phyloP scores from a whole-genome alignment of 768 basidiomycete species.

The Leccinum fibrillosum region DNA sequence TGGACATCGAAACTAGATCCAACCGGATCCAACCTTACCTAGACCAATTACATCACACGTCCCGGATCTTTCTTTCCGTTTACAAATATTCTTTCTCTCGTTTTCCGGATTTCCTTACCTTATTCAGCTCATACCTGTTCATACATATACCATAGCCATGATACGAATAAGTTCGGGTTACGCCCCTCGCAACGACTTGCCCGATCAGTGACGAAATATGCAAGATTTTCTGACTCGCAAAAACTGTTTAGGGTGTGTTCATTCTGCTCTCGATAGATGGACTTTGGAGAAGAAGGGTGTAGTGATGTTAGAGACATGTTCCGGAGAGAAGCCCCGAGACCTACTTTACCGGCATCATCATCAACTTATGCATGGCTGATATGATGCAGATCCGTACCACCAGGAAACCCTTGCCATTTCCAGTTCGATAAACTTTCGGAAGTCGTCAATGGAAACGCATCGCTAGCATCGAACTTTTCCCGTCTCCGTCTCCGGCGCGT shows the following conservation, averaged over 20 bases:
- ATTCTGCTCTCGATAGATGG: conserved; percentile 1
- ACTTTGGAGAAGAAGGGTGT: conserved; percentile 10
- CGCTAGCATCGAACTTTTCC: not conserved
- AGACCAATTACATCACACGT: conserved; percentile 9
- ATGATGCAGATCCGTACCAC: not conserved
- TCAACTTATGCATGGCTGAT: not conserved
- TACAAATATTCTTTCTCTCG: not conserved
- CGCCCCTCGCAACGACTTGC: not conserved
- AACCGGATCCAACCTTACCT: conserved; percentile 56
- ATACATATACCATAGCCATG: conserved; percentile 28
- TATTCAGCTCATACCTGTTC: conserved; percentile 20
- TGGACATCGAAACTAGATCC: conserved; percentile 88
- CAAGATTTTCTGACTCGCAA: not conserved
- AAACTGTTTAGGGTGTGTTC: not conserved
- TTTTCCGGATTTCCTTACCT: conserved; percentile 10
- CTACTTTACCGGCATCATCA: not conserved
- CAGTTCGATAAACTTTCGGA: not conserved
- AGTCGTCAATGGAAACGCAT: not conserved
- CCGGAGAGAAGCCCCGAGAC: conserved; percentile 12
- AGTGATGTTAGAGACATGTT: not conserved
- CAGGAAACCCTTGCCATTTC: not conserved
- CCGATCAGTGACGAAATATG: conserved; percentile 2
- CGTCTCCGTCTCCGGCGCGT: not conserved
- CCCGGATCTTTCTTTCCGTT: not conserved
- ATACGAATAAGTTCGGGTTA: conserved; percentile 9